Base-by-base conservation (phyloP, 768 basidiomycete genomes). In the Amanita fuliginea region DNA sequence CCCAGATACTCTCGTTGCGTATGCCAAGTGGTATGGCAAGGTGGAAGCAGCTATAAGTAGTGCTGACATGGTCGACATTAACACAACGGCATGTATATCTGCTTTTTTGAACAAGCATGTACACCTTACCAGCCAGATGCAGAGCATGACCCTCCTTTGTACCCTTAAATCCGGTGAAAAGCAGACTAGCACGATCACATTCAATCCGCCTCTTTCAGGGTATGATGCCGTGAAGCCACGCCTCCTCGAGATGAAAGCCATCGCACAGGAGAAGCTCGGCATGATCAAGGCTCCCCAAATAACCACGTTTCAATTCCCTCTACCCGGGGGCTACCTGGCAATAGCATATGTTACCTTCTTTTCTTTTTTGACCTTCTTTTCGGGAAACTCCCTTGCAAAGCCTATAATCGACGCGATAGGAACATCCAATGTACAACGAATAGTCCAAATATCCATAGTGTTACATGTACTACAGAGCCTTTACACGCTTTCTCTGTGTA, bases 181-280 rank as follows among this genome's bases (percentile, higher is more conserved):
- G 53, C 74, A 76, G 54, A 69, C 68, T 7, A 76, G 82, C 0
- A 62, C 59, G 3, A 72, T 91, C 16, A 62, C 67, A 4, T 79
- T 92, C 42, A 77, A 85, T 18, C 89, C 89, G 0, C 86, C 83
- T 2, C 67, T 92, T 26, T 56, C 67, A 3, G 80, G 82, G 0
- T 90, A 90, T 57, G 83, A 86, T 1, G 87, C 88, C 32, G 86
- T 91, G 21, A 89, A 88, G 58, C 85, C 86, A 2, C 77, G 88
- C 7, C 61, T 91, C 19, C 64, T 90, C 18, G 71, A 77, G 49
- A 91, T 90, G 88, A 89, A 87, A 59, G 79, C 79, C 0, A 71
- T 85, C 21, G 84, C 88, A 0, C 84, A 90, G 58, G 86, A 86
- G 59, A 74, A 78, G 1, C 73, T 91, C 14, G 87, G 88, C 22